Evolutionary conservation across 805 yeast species (phyloP), one percentile per base, ranked within the genome.

Genomic region (Pichia cephalocereana): DNA sequence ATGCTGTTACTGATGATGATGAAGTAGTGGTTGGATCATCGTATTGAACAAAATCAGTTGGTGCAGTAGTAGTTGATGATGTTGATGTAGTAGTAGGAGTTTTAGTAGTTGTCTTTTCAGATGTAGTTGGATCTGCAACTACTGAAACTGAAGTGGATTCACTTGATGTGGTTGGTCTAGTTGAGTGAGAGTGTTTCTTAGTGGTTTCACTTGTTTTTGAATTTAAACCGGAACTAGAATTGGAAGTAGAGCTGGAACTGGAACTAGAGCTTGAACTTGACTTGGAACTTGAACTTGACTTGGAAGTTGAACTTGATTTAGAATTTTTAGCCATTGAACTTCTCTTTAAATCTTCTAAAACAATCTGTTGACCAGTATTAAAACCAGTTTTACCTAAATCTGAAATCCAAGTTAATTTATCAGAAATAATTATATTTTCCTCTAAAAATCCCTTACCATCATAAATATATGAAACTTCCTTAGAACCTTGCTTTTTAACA

Each of bases 341-440:
- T 4, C 3, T 15, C 9, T 15, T 34, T 15, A 26, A 4, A 12
- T 37, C 4, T 9, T 23, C 55, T 19, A 49, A 54, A 28, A 62
- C 67, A 8, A 68, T 65, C 27, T 67, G 65, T 14, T 70, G 65
- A 44, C 74, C 70, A 17, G 81, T 79, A 57, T 86, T 75, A 44
- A 78, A 68, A 11, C 96, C 96, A 30, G 82, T 70, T 31, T 81
- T 86, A 31, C 74, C 80, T n/a, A 64, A 59, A 40, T 77, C 71
- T 14, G 79, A 84, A 51, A 89, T 66, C 58, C 74, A 67, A 6
- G 89, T 77, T 57, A 70, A 69, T 44, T 79, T 77, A 60, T 83
- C 78, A 18, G 90, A 77, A 58, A 89, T 71, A 58, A 70, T 71
- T 42, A 90, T 69, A 46, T 69, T 67, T 42, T 72, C 75, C 41